phyloP scores from a whole-genome alignment of 2,329 filamentous ascomycete species.

The Plectosphaerella plurivora region DNA sequence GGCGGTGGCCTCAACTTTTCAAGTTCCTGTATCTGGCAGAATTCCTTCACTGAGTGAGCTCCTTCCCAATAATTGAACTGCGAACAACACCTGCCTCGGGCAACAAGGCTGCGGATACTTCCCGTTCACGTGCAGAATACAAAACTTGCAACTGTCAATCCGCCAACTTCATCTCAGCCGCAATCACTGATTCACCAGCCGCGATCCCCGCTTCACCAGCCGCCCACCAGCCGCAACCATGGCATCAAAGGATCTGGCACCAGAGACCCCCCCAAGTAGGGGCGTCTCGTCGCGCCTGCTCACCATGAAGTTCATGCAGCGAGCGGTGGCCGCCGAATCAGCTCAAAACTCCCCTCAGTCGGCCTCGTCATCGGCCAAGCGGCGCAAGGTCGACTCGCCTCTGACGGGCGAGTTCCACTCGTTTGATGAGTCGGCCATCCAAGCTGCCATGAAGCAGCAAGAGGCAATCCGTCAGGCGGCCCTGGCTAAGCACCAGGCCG shows the following conservation, averaged over 20 bases:
- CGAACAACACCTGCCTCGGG: neutral
- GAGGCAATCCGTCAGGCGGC: slow-evolving; percentile 60
- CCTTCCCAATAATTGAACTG: neutral
- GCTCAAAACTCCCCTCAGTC: slow-evolving; percentile 34
- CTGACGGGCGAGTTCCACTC: slow-evolving; percentile 31
- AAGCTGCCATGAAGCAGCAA: slow-evolving; percentile 61
- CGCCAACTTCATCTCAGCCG: neutral
- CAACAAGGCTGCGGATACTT: no score
- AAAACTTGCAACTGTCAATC: neutral
- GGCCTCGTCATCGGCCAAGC: slow-evolving; percentile 56
- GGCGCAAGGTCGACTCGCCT: slow-evolving; percentile 45
- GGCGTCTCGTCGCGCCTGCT: slow-evolving; percentile 82
- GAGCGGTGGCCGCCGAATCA: slow-evolving; percentile 58
- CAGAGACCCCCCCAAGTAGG: slow-evolving; percentile 47
- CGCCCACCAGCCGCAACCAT: neutral
- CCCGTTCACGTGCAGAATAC: no score
- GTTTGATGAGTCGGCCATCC: slow-evolving; percentile 55
- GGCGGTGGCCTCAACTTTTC: neutral
- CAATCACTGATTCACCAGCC: neutral
- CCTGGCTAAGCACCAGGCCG: slow-evolving; percentile 56
- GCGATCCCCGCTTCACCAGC: neutral
- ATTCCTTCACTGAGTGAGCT: neutral
- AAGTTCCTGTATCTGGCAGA: neutral
- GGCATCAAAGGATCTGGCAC: slow-evolving; percentile 30
- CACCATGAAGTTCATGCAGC: slow-evolving; percentile 98